Base-by-base conservation (phyloP, 768 basidiomycete genomes). In the Leccinum obscurum region DNA sequence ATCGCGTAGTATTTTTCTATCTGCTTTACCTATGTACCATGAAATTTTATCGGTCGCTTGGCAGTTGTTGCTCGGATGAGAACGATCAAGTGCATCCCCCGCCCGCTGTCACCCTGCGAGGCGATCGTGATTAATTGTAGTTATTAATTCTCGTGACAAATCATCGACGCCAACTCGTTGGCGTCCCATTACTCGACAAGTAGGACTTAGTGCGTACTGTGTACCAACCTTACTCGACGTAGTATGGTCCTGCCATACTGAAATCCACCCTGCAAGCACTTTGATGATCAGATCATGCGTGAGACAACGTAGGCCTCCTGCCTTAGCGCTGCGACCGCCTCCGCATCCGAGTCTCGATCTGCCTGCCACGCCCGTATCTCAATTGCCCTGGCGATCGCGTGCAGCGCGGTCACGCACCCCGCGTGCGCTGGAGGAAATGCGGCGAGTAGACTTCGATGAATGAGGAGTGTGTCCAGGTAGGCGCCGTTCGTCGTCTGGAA, bases 401-500 rank as follows among this genome's bases (percentile, higher is more conserved):
- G 83, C 72, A 89, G 84, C 15, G 77, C 85, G 55, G 79, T 76
- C 54, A 86, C 84, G 76, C 90, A 92, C 34, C 83, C 81, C 59
- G 62, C 72, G 76, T 92, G 90, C 11, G 77, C 85, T 57, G 78
- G 76, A 20, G 90, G 89, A 68, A 78, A 86, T 10, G 86, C 82
- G 62, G 74, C 77, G 62, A 87, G 78, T 39, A 88, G 83, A 70
- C 87, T 85, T 69, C 90, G 88, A 76, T 92, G 90, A 0, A 85
- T 84, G 74, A 90, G 89, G 66, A 92, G 86, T 55, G 82, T 80
- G 68, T 92, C 90, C 73, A 92, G 82, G 68, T 90, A 92, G 60
- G 83, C 88, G 66, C 89, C 89, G 75, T 82, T 80, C 52, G 87
- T 88, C 57, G 87, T 90, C 65, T 74, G 72, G 60, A 78, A 75